These are phyloP conservation scores for Pseudoneurospora amorphoporcata DNA, from an alignment of 495 filamentous ascomycete genomes.

Conservation along the genomic window DNA sequence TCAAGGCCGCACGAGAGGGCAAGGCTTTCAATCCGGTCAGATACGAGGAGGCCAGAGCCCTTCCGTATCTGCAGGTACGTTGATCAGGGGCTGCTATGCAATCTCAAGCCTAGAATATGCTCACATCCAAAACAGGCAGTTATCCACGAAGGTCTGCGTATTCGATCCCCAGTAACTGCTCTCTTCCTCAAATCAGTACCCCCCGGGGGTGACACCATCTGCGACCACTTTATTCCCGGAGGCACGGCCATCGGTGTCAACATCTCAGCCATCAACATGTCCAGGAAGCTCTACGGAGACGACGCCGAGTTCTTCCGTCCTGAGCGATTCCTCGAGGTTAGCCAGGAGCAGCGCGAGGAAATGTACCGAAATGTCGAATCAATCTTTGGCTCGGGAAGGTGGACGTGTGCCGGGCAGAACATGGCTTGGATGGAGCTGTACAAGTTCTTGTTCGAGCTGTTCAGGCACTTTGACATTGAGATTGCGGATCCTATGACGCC, in stretches of 20 bases:
- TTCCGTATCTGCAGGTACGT: conserved; percentile 30
- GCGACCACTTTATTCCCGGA: conserved; percentile 35
- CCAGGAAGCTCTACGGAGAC: conserved; percentile 21
- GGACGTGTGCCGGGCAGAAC: conserved; percentile 27
- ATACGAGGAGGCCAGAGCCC: conserved; percentile 25
- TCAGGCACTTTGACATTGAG: conserved; percentile 3
- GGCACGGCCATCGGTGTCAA: conserved; percentile 38
- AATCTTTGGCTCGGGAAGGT: conserved; percentile 26
- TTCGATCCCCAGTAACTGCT: conserved; percentile 23
- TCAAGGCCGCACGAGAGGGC: conserved; percentile 19
- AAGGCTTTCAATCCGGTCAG: conserved; percentile 22
- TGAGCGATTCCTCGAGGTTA: conserved; percentile 41
- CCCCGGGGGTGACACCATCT: conserved; percentile 35
- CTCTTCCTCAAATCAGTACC: conserved; percentile 29
- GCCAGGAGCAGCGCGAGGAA: conserved; percentile 17
- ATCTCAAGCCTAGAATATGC: not conserved
- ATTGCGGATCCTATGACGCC: not conserved
- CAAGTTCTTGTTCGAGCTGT: conserved; percentile 39
- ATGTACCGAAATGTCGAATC: conserved; percentile 26
- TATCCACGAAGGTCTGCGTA: conserved; percentile 37
- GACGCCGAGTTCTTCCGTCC: conserved; percentile 38
- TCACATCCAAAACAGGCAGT: conserved; percentile 16
- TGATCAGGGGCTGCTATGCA: not conserved
- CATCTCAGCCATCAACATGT: conserved; percentile 15
- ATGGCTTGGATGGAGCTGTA: conserved; percentile 36